These are phyloP conservation scores for Macrophomina tecta DNA, from an alignment of 2,329 filamentous ascomycete genomes.

Conservation along the genomic window DNA sequence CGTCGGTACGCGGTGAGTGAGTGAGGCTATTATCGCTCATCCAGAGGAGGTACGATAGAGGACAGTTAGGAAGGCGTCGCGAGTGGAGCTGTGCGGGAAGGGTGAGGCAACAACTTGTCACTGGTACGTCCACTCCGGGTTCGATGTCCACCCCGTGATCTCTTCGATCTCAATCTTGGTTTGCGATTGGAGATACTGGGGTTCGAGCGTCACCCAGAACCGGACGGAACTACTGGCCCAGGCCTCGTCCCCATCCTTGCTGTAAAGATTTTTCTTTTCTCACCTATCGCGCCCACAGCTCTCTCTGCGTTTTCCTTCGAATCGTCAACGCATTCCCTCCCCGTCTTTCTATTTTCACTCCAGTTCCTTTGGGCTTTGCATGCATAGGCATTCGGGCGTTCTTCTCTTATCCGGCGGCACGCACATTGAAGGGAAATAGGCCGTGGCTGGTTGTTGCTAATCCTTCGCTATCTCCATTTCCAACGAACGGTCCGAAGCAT, in stretches of 20 bases:
- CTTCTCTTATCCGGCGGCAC: neutral
- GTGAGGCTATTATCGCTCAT: neutral
- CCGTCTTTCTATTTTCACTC: neutral
- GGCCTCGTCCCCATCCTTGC: neutral
- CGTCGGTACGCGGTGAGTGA: too few species aligned
- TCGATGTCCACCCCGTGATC: neutral
- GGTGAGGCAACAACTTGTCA: neutral
- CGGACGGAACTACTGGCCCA: neutral
- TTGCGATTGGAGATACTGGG: constrained; percentile 6
- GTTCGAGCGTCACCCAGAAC: constrained; percentile 1
- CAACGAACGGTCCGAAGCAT: neutral
- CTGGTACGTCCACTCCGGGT: neutral
- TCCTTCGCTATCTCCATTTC: neutral
- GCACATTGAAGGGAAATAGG: neutral
- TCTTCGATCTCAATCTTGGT: constrained; percentile 4
- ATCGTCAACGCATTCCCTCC: neutral
- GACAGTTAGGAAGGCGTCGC: neutral
- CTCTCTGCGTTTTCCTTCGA: neutral
- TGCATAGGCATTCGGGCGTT: neutral
- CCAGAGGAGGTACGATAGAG: neutral
- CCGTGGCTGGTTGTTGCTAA: neutral
- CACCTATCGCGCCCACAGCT: neutral
- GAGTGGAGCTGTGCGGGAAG: neutral
- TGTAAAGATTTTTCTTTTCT: neutral
- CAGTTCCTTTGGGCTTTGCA: neutral